Percentiles rank a stretch among this genome's conserved stretches.
Conservation (phyloP, 192 early-diverging fungal genomes). For the Coemansia aciculifera region DNA sequence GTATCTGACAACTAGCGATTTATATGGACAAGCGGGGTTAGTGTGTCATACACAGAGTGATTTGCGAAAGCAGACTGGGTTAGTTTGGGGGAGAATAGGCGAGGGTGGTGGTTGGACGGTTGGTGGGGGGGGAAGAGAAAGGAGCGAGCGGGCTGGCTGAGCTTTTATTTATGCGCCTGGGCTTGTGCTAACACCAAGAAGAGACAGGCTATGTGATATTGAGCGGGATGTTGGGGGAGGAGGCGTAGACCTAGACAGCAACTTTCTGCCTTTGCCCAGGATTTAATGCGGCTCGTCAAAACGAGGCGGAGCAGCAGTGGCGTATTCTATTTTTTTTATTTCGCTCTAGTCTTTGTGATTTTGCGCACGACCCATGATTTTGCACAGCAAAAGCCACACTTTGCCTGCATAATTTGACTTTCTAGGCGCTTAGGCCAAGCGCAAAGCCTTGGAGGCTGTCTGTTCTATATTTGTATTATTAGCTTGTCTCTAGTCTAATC, state of each 20-base stretch:
- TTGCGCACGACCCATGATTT: background rate
- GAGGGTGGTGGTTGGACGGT: background rate
- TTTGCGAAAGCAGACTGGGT: constrained; percentile 1
- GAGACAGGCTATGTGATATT: background rate
- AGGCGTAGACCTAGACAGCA: background rate
- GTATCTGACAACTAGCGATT: constrained; percentile 3
- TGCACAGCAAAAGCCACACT: background rate
- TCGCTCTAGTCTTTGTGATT: background rate
- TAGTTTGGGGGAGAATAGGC: background rate
- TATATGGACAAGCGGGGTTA: background rate
- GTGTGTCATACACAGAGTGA: constrained; percentile 16
- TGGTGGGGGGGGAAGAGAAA: background rate
- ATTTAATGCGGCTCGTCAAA: background rate
- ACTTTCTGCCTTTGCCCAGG: background rate
- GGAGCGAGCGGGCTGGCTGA: background rate
- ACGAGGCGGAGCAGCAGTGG: constrained; percentile 3
- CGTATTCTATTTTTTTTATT: constrained; percentile 1
- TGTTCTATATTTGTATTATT: background rate
- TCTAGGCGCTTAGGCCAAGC: background rate
- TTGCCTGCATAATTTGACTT: constrained; percentile 8
- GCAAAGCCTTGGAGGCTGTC: background rate
- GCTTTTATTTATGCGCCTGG: constrained; percentile 5
- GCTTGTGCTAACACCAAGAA: background rate
- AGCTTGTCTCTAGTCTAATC: background rate
- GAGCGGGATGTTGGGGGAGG: background rate